Evolutionary conservation across 1,139 yeast genomes (phyloP), one percentile per base, ranked within the genome.

Genomic region (Candida sojae): DNA sequence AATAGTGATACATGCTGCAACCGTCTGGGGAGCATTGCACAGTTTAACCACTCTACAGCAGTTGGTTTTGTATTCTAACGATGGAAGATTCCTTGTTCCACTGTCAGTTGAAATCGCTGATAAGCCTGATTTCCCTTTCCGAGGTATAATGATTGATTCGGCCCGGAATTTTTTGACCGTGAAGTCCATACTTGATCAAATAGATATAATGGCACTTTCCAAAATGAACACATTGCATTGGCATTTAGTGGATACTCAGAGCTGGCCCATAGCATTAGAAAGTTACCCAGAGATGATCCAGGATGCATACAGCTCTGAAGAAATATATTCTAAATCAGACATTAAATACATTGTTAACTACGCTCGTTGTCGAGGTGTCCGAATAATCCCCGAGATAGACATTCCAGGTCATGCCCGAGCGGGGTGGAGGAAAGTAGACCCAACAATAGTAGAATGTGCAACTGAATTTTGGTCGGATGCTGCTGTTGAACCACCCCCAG

Each of bases 341-440:
- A 58, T 77, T 34, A 48, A 51, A 30, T 54, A 60, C 5, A 48
- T 77, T 4, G 65, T 75, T 12, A 54, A 57, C 11, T 75, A 73
- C 54, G 81, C 77, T 2, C 51, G 54, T 10, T 59, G 51, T 6
- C 61, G 77, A 44, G 82, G 80, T 11, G 70, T 77, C 4, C 62
- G 81, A 44, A 65, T 77, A 5, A 57, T 77, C 37, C 81, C 82
- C 1, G 82, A 77, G 54, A 57, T 77, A 17, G 82, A 77, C 51
- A 58, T 74, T 63, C 82, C 82, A 1, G 80, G 79, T 2, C 82
- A 77, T 57, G 64, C 79, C 8, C 63, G 71, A 35, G 70, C 79
- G 10, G 82, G 82, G 2, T 77, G 77, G 75, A 57, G 57, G 37
- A 66, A 62, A 48, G 60, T 73, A 17, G 70, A 73, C 50, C 64